Base-by-base conservation (phyloP, 495 filamentous ascomycete species). In the Jackrogersella minutella region DNA sequence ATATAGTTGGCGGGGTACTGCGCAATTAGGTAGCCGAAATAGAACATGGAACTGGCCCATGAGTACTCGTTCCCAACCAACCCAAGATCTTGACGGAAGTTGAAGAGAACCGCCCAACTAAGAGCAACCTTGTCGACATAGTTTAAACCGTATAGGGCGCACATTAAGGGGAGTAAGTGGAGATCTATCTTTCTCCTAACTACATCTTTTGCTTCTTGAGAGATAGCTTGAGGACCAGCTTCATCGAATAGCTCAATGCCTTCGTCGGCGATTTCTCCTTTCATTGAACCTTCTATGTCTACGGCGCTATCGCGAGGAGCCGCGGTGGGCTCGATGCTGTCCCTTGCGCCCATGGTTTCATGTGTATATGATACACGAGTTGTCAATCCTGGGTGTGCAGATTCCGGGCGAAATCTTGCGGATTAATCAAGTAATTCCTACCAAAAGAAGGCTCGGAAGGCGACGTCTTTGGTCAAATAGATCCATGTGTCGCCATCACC, bases 111-210 rank as follows among this genome's bases (percentile, higher is more conserved):
- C 22, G 49, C 49, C 49, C 49, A 52, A 22, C 49, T 31, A 2
- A 52, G 16, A 33, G 49, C 49, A 31, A 52, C 49, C 49, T 52
- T 52, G 49, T 52, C 49, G 10, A 52, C 49, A 17, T 52, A 52
- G 16, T 52, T 52, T 13, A 52, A 13, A 7, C 49, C 49, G 17
- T 52, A 52, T 7, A 52, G 30, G 16, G 49, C 49, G 16, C 49
- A 52, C 49, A 52, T 52, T 9, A 52, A 52, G 16, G 49, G 49
- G 17, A 52, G 49, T n/a, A 52, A 31, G 16, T 52, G 49, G 0
- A 52, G 28, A n/a, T 52, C 49, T 26, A 52, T 52, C 31, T 52
- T 52, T 52, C 49, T 19, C 30, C 49, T 21, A 11, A 52, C 49
- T n/a, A 31, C 49, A 52, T 52, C 49, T 24, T 52, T 52, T 2